phyloP scores from a whole-genome alignment of 306 rosid genomes.

The Phaseolus lunatus region DNA sequence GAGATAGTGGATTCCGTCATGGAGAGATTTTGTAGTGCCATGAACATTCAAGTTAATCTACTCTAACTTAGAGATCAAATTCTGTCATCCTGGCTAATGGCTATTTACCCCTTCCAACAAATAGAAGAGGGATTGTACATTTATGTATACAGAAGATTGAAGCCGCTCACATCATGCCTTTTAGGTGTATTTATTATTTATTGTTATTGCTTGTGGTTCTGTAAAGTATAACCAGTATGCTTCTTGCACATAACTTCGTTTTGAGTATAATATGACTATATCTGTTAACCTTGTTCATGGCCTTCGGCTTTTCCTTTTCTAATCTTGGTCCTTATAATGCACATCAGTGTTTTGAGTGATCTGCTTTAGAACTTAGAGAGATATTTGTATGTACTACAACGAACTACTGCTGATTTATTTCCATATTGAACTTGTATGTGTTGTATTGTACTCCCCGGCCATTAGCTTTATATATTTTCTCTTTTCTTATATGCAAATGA shows the following conservation, averaged over 20 bases:
- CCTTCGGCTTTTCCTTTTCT: constrained; percentile 47
- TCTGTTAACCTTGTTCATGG: constrained; percentile 55
- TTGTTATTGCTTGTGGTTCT: constrained; percentile 63
- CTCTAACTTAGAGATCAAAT: constrained; percentile 65
- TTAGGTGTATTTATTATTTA: constrained; percentile 59
- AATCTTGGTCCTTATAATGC: constrained; percentile 52
- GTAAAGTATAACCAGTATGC: constrained; percentile 54
- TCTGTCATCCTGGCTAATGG: constrained; percentile 33
- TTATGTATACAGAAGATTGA: constrained; percentile 83
- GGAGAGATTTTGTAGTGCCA: constrained; percentile 86
- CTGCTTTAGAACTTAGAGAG: constrained; percentile 34
- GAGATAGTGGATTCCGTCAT: constrained; percentile 82
- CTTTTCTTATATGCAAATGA: constrained; percentile 28
- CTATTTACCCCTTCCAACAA: constrained; percentile 62
- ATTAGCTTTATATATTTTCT: constrained; percentile 28
- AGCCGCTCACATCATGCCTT: constrained; percentile 58
- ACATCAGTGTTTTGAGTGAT: constrained; percentile 41
- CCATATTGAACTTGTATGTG: constrained; percentile 35
- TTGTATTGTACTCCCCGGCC: neutral
- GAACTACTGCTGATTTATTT: constrained; percentile 42
- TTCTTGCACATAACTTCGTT: constrained; percentile 58
- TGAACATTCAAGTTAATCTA: constrained; percentile 52
- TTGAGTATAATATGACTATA: constrained; percentile 52
- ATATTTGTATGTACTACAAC: constrained; percentile 51
- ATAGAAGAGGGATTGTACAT: constrained; percentile 86